These are phyloP conservation scores for Phytopythium boreale DNA, from an alignment of 352 stramenopile genomes.

Conservation along the genomic window DNA sequence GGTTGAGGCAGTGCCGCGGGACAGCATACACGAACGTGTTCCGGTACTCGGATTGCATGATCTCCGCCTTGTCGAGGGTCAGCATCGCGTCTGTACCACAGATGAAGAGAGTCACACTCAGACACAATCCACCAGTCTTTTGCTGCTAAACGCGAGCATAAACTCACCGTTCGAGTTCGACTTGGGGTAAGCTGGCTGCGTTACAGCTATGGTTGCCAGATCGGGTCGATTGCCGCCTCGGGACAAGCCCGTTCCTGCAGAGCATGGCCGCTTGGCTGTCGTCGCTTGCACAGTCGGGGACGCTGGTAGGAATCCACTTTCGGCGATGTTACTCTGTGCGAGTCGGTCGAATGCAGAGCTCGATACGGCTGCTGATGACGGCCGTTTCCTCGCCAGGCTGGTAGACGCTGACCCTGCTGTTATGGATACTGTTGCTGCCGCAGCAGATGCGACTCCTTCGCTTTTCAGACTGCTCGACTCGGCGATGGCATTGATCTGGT, in stretches of 20 bases:
- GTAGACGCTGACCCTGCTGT: too few species aligned
- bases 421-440: background rate
- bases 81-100: background rate
- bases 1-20: conserved; percentile 51
- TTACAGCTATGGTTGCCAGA: background rate
- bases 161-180: background rate
- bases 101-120: background rate
- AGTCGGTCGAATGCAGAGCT: background rate
- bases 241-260: background rate
- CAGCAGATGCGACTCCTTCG: conserved; percentile 5
- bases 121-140: background rate
- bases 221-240: background rate
- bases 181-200: too few species aligned
- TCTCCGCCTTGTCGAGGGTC: background rate
- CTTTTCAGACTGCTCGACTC: conserved; percentile 15
- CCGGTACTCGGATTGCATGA: conserved; percentile 14
- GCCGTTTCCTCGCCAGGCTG: background rate
- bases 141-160: background rate
- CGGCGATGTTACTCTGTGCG: background rate
- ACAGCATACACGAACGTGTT: conserved; percentile 72
- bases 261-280: background rate
- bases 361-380: conserved; percentile 5
- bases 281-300: background rate
- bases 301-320: background rate
- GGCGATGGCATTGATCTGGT: background rate